A percentile compares a stretch with the other conserved stretches of the same genome.
phyloP scores from a whole-genome alignment of 129 eudicot species.

The Chrysanthemum lavandulifolium region DNA sequence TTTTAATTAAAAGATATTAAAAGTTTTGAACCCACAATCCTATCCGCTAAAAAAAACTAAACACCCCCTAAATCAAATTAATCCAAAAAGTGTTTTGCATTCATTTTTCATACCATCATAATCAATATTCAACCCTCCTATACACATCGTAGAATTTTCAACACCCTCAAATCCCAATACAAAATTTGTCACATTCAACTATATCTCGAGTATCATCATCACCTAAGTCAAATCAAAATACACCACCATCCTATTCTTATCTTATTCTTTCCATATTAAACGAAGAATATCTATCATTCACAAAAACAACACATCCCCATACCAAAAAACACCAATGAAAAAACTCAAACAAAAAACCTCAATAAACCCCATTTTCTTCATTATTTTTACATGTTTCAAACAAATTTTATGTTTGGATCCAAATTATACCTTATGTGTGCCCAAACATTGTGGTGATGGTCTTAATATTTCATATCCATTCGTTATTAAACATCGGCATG shows the following conservation, averaged over 20 bases:
- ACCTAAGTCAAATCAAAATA: conserved; percentile 27
- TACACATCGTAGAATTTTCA: not conserved
- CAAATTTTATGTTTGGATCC: conserved; percentile 21
- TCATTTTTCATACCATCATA: no score
- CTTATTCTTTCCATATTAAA: not conserved
- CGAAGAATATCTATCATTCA: not conserved
- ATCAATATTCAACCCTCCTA: no score
- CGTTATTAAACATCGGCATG: conserved; percentile 22
- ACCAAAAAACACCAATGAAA: not conserved
- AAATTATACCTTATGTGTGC: conserved; percentile 35
- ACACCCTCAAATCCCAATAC: conserved; percentile 4
- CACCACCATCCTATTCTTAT: conserved; percentile 5
- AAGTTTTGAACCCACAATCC: no score
- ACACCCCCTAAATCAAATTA: not conserved
- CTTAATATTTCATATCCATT: conserved; percentile 44
- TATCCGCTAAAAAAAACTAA: no score
- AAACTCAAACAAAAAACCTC: conserved; percentile 10
- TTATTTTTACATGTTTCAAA: conserved; percentile 8
- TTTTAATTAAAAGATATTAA: no score
- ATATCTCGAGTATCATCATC: conserved; percentile 8
- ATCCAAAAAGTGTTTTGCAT: no score
- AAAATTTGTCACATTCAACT: conserved; percentile 24
- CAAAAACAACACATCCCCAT: not conserved
- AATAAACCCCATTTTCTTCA: conserved; percentile 6
- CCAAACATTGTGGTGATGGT: conserved; percentile 35